phyloP scores from a whole-genome alignment of 768 basidiomycete species.

The Gloeophyllum trabeum region DNA sequence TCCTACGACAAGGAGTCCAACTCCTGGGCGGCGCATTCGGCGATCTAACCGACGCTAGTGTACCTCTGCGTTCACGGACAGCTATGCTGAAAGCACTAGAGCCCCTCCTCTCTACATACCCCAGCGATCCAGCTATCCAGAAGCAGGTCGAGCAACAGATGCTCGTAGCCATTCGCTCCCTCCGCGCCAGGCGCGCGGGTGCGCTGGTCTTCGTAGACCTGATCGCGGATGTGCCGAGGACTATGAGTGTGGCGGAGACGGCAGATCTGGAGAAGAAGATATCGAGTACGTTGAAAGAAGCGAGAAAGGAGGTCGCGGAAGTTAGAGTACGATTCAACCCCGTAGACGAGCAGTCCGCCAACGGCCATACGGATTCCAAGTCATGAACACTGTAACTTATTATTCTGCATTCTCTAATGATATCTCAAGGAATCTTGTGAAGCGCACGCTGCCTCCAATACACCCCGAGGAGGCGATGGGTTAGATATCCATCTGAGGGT shows the following conservation, averaged over 20 bases:
- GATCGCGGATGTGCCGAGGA: slow-evolving; percentile 53
- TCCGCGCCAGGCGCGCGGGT: slow-evolving; percentile 71
- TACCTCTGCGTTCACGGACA: slow-evolving; percentile 41
- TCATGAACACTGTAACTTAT: no score
- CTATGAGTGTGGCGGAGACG: slow-evolving; percentile 45
- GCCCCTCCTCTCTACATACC: slow-evolving; percentile 31
- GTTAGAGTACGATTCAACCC: slow-evolving; percentile 57
- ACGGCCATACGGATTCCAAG: no score
- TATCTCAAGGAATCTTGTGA: no score
- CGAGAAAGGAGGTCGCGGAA: slow-evolving; percentile 58
- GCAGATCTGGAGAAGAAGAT: slow-evolving; percentile 56
- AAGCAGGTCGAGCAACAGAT: slow-evolving; percentile 6
- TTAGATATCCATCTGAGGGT: no score
- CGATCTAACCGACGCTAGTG: slow-evolving; percentile 79
- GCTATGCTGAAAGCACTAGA: slow-evolving; percentile 45
- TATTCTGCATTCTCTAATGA: no score
- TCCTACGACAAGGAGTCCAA: slow-evolving; percentile 65
- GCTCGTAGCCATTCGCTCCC: slow-evolving; percentile 34
- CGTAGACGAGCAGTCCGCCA: no score
- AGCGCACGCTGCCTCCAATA: no score
- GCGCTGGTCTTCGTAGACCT: slow-evolving; percentile 81
- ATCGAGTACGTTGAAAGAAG: slow-evolving; percentile 35
- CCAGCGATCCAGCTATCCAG: slow-evolving; percentile 1
- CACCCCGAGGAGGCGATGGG: no score
- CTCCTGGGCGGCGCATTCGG: slow-evolving; percentile 61